Conservation (phyloP, 2,329 filamentous ascomycete species). For the Neoarthrinium moseri region DNA sequence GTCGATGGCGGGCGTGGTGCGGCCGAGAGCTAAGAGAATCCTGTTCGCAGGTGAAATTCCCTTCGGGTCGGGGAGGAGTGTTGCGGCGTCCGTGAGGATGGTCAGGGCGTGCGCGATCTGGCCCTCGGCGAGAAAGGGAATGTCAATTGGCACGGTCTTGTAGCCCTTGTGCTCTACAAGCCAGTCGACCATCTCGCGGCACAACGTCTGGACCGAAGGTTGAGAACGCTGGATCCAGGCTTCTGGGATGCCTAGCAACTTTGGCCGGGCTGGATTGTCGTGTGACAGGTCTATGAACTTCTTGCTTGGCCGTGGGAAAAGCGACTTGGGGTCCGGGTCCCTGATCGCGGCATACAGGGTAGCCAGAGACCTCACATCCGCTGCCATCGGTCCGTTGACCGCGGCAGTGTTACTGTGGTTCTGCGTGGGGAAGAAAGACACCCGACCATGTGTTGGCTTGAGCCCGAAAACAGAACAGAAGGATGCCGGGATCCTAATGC, state of each 20-base stretch:
- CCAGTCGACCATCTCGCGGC: conserved; percentile 45
- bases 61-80: conserved; percentile 42
- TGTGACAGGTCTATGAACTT: conserved; percentile 27
- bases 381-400: conserved; percentile 66
- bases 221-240: conserved; percentile 57
- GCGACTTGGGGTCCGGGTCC: conserved; percentile 57
- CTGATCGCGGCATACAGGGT: conserved; percentile 64
- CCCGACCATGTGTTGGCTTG: conserved; percentile 67
- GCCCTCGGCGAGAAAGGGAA: conserved; percentile 60
- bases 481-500: conserved; percentile 69
- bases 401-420: conserved; percentile 61
- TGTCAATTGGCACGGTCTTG: conserved; percentile 36
- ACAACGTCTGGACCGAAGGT: conserved; percentile 40
- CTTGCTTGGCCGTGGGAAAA: conserved; percentile 44
- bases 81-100: conserved; percentile 63
- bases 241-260: conserved; percentile 62
- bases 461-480: conserved; percentile 75
- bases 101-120: conserved; percentile 73
- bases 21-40: conserved; percentile 63
- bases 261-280: conserved; percentile 27
- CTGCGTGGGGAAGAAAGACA: conserved; percentile 60
- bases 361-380: conserved; percentile 65
- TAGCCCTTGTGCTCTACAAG: conserved; percentile 54
- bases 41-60: conserved; percentile 61
- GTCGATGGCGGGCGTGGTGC: conserved; percentile 62